These are phyloP conservation scores for Colletotrichum sojae DNA, from an alignment of 2,329 filamentous ascomycete species.

Conservation along the genomic window DNA sequence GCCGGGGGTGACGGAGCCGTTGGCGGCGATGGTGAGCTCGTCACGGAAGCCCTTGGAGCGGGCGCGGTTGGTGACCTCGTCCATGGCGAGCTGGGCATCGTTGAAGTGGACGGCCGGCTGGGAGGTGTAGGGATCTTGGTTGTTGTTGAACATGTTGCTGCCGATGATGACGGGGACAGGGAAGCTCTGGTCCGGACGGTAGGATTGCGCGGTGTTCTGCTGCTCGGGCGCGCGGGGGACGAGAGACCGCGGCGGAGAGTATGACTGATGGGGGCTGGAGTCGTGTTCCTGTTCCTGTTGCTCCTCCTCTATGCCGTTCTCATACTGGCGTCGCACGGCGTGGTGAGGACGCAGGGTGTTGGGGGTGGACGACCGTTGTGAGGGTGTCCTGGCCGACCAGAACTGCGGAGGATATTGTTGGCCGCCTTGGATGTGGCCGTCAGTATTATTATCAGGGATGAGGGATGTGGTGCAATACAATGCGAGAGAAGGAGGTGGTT, in stretches of 20 bases:
- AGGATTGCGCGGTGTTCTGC: conserved; percentile 20
- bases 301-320: conserved; percentile 41
- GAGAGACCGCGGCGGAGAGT: conserved; percentile 53
- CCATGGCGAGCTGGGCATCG: conserved; percentile 52
- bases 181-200: conserved; percentile 27
- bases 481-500: conserved; percentile 4
- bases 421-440: conserved; percentile 41
- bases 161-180: conserved; percentile 32
- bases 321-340: conserved; percentile 37
- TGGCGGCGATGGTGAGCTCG: conserved; percentile 62
- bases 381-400: conserved; percentile 43
- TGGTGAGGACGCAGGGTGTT: conserved; percentile 39
- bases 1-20: conserved; percentile 76
- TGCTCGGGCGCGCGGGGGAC: conserved; percentile 54
- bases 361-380: conserved; percentile 43
- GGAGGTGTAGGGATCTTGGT: conserved; percentile 56
- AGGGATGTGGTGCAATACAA: conserved; percentile 9
- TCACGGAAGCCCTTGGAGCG: conserved; percentile 61
- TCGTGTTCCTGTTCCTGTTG: conserved; percentile 1
- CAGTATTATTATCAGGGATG: conserved; percentile 32
- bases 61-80: conserved; percentile 42
- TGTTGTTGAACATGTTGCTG: conserved; percentile 29
- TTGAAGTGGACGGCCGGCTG: conserved; percentile 53
- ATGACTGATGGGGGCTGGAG: conserved; percentile 46
- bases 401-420: conserved; percentile 41